Evolutionary conservation across 1,139 yeast genomes (phyloP).

Genomic region (Geotrichum fermentans): DNA sequence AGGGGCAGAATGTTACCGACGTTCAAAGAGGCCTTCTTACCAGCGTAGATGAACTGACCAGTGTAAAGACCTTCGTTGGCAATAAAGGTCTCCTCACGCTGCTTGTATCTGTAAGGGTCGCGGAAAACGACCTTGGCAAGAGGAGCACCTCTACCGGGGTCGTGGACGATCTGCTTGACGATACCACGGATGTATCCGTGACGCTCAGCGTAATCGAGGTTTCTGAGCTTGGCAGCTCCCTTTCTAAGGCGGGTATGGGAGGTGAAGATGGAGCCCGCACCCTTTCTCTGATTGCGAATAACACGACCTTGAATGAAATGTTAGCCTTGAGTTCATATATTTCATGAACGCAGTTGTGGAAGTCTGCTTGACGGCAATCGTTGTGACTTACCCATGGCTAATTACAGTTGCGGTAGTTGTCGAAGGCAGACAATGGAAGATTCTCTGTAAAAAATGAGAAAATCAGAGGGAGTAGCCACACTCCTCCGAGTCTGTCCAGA

Average conservation of each 20-base stretch:
- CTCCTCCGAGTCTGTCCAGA: background rate
- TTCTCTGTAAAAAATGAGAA: slow-evolving; percentile 8
- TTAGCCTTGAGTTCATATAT: no score
- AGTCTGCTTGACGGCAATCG: background rate
- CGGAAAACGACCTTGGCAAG: slow-evolving; percentile 98
- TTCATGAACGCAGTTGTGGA: background rate
- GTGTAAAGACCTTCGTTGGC: slow-evolving; percentile 99
- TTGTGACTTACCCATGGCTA: slow-evolving; percentile 19
- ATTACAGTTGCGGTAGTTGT: slow-evolving; percentile 16
- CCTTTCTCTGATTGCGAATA: slow-evolving; percentile 99
- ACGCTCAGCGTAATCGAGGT: slow-evolving; percentile 98
- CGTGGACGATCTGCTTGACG: slow-evolving; percentile 97
- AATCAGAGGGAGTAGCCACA: slow-evolving; percentile 1
- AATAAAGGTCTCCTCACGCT: slow-evolving; percentile 97
- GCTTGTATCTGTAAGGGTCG: slow-evolving; percentile 98
- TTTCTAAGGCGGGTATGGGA: slow-evolving; percentile 99
- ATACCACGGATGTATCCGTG: slow-evolving; percentile 99
- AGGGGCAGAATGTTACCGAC: slow-evolving; percentile 97
- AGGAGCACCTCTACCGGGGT: slow-evolving; percentile 99
- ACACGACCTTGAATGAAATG: slow-evolving; percentile 69
- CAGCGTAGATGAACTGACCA: slow-evolving; percentile 98
- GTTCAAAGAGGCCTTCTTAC: slow-evolving; percentile 96
- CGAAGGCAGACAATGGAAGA: slow-evolving; percentile 20
- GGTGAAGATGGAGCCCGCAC: slow-evolving; percentile 99
- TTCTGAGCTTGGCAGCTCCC: slow-evolving; percentile 99